A percentile compares a stretch with the other conserved stretches of the same genome.
phyloP scores from a whole-genome alignment of 306 rosid species.

The Dalbergia cultrata region DNA sequence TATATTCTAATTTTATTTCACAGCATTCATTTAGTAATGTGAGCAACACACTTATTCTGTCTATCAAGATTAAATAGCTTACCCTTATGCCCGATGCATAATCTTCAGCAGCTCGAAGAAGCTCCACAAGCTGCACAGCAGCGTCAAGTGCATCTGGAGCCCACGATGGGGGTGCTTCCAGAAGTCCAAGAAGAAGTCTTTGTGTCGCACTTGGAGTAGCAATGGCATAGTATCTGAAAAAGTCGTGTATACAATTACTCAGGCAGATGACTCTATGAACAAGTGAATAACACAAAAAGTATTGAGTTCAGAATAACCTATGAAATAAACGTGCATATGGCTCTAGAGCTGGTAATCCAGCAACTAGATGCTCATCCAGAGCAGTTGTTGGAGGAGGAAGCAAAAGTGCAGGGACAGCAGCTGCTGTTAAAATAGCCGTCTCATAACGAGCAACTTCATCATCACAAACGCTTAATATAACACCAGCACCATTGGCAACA shows the following conservation, averaged over 20 bases:
- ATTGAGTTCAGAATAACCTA: slow-evolving; percentile 65
- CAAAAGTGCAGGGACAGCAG: slow-evolving; percentile 94
- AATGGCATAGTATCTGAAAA: slow-evolving; percentile 91
- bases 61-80: slow-evolving; percentile 52
- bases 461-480: slow-evolving; percentile 94
- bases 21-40: slow-evolving; percentile 24
- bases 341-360: slow-evolving; percentile 98
- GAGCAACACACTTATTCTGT: slow-evolving; percentile 34
- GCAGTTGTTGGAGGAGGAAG: slow-evolving; percentile 99
- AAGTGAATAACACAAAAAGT: slow-evolving; percentile 13
- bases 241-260: slow-evolving; percentile 28
- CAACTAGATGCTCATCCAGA: slow-evolving; percentile 96
- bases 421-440: slow-evolving; percentile 96
- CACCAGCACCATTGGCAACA: slow-evolving; percentile 99
- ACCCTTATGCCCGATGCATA: slow-evolving; percentile 99
- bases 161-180: slow-evolving; percentile 99
- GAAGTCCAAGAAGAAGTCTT: slow-evolving; percentile 96
- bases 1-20: neutral
- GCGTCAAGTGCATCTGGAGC: slow-evolving; percentile 99
- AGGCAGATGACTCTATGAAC: slow-evolving; percentile 29
- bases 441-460: slow-evolving; percentile 98
- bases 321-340: slow-evolving; percentile 98
- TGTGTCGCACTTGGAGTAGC: slow-evolving; percentile 99
- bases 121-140: slow-evolving; percentile 97
- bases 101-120: slow-evolving; percentile 99